Base-by-base conservation (phyloP, 441 rosid genomes). In the Jatropha multifida region DNA sequence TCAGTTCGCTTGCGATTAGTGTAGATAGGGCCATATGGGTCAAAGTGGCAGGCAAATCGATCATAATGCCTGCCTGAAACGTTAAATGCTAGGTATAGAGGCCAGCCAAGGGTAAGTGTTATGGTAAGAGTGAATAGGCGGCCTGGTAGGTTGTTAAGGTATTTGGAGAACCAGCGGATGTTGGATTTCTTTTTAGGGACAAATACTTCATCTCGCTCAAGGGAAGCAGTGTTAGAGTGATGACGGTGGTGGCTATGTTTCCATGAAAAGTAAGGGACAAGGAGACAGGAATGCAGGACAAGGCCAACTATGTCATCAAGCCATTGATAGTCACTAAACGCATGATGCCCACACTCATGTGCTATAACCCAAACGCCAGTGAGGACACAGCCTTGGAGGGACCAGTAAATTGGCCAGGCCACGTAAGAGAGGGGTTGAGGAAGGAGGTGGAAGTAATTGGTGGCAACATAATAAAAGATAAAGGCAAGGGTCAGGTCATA, bases 251-350 rank as follows among this genome's bases (percentile, higher is more conserved):
- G 99, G 77, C 99, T 95, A 63, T 93, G 87, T 61, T 95, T 95
- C 98, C 98, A 95, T 2, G 99, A 95, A 80, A 95, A 95, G 89
- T 89, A 95, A 18, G 99, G 99, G 74, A 93, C 96, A 12, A 95
- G 90, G 81, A 95, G 93, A 73, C 66, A 78, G 0, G 98, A 95
- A 69, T 95, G 99, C 71, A 93, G 86, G 79, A 90, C 14, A 59
- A 95, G 88, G 74, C 99, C 99, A 26, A 95, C 97, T 0, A 84
- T 79, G 82, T 95, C 98, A 68, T 95, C 97, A 2, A 95, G 87
- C 91, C 89, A 92, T 4, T 95, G 99, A 81, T 93, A 90, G 73
- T 92, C 91, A 49, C 99, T 95, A 81, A 95, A 93, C 63, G 98
- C 98, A 13, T 95, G 99, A 78, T 95, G 99, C 64, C 99, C 99